Conservation (phyloP, 2,329 filamentous ascomycete species). For the Colletotrichum limetticola region DNA sequence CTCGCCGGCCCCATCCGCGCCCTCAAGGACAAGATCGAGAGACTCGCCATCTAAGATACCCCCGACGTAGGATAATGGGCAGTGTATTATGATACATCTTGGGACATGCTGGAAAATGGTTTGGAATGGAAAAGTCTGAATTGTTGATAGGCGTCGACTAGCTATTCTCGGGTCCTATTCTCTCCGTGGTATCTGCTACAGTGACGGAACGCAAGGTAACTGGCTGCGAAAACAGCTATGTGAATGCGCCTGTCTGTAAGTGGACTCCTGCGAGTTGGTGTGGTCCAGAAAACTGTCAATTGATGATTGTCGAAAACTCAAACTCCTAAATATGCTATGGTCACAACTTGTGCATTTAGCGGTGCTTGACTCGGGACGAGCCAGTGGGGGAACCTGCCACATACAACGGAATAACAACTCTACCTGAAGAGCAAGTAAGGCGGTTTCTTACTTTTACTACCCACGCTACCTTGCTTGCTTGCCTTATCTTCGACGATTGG, state of each 20-base stretch:
- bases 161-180: not conserved
- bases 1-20: constrained; percentile 87
- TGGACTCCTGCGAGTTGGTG: not conserved
- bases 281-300: not conserved
- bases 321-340: not conserved
- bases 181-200: not conserved
- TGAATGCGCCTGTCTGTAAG: not conserved
- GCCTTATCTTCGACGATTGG: not conserved
- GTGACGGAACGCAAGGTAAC: not conserved
- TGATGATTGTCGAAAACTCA: constrained; percentile 8
- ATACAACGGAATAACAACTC: not conserved
- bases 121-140: constrained; percentile 24
- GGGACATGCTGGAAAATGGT: not conserved
- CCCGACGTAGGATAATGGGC: constrained; percentile 3
- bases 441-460: not conserved
- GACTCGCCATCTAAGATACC: constrained; percentile 83
- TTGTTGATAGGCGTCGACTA: constrained; percentile 29
- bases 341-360: not conserved
- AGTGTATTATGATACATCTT: constrained; percentile 8
- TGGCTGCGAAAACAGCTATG: not conserved
- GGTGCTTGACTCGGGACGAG: not conserved
- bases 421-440: constrained; percentile 17
- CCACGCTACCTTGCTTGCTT: not conserved
- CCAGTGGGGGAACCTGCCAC: not conserved
- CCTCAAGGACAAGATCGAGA: constrained; percentile 95